These are phyloP conservation scores for Lithospermum erythrorhizon DNA, from an alignment of 257 asterid genomes.

Conservation along the genomic window DNA sequence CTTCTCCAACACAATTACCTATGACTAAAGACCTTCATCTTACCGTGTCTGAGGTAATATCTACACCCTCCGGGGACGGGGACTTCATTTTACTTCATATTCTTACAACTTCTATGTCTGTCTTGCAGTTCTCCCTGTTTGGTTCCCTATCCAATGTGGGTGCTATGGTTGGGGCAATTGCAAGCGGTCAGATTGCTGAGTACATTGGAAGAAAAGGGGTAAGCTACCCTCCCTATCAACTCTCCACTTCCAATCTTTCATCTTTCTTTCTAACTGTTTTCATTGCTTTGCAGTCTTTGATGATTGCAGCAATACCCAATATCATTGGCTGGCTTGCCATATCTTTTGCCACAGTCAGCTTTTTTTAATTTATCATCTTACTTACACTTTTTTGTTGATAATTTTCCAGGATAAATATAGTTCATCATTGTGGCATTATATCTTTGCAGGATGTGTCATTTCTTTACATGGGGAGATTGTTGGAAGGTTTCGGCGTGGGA, in stretches of 20 bases:
- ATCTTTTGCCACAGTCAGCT: slow-evolving; percentile 71
- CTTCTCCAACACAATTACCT: slow-evolving; percentile 79
- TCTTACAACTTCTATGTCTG: neutral
- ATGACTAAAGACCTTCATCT: slow-evolving; percentile 56
- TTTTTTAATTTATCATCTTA: neutral
- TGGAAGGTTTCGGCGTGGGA: slow-evolving; percentile 97
- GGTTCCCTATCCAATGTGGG: slow-evolving; percentile 94
- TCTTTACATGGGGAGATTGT: slow-evolving; percentile 91
- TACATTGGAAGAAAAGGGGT: slow-evolving; percentile 96
- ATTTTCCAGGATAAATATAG: neutral
- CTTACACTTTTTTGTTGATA: neutral
- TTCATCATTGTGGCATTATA: neutral
- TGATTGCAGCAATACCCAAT: slow-evolving; percentile 89
- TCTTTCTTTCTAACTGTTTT: neutral
- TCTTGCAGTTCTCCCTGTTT: slow-evolving; percentile 63
- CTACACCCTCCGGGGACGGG: slow-evolving; percentile 4
- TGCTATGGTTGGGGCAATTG: slow-evolving; percentile 97
- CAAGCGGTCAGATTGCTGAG: slow-evolving; percentile 97
- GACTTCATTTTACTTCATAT: slow-evolving; percentile 4
- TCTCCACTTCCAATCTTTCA: neutral
- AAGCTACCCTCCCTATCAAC: slow-evolving; percentile 3
- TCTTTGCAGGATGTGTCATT: slow-evolving; percentile 53
- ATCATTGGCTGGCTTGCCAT: slow-evolving; percentile 92
- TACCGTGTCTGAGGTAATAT: slow-evolving; percentile 68
- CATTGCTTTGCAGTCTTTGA: slow-evolving; percentile 45